Evolutionary conservation across 306 rosid genomes (phyloP), one percentile per base, ranked within the genome.

Genomic region (Quercus parvula): DNA sequence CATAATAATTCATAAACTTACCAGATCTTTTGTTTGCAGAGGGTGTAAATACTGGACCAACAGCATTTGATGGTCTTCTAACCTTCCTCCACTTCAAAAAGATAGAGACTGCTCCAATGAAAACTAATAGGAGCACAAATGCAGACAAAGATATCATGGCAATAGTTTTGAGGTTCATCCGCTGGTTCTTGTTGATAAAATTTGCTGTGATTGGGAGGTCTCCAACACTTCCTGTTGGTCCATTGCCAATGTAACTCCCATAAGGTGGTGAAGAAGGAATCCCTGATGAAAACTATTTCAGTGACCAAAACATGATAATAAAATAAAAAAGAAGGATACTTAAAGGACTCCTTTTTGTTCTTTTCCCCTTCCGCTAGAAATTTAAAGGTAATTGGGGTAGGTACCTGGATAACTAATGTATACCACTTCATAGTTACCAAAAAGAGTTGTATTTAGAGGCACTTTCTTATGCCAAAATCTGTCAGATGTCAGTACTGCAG

Each of bases 21-120:
- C 99, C 97, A 59, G 90, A 84, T 91, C 90, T 91, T 90, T 88
- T 94, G 82, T 92, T 92, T 44, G 87, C 76, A 75, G 91, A 91
- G 5, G 86, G 83, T 11, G 89, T 49, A 78, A 86, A 80, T 68
- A 84, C 86, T 71, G 89, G 92, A 76, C 92, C 94, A 56, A 87
- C 83, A 27, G 90, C 90, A 79, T 68, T 87, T 80, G 99, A 88
- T 56, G 94, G 94, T 75, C 89, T 86, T 84, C 90, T 82, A 76
- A 59, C 76, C 86, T 81, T 92, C 87, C 89, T 84, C 97, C 97
- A 92, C 85, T 92, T 89, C 63, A 90, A 55, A 75, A 88, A 13
- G 20, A 92, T 31, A 52, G 33, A 84, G 81, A 92, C 61, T 67
- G 91, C 90, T 84, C 91, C 99, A 83, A 84, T 77, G 61, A 91